A percentile compares a stretch with the other conserved stretches of the same genome.
Conservation (phyloP, 2,329 filamentous ascomycete genomes). For the Lasiodiplodia hormozganensis region DNA sequence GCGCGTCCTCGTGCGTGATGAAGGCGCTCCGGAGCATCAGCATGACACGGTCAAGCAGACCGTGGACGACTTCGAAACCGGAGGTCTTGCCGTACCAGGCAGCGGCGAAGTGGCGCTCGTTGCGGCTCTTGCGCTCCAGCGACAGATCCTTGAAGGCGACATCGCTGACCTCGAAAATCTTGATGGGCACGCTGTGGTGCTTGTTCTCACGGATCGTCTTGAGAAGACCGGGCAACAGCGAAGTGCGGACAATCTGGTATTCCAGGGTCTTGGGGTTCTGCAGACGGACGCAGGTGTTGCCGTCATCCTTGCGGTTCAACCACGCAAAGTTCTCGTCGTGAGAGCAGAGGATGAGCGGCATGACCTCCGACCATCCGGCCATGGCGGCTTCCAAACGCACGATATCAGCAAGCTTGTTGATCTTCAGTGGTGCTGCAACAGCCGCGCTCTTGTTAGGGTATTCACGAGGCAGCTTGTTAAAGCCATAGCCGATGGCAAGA, state of each 20-base stretch:
- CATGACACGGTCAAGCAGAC: constrained; percentile 89
- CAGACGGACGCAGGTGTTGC: constrained; percentile 80
- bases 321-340: constrained; percentile 98
- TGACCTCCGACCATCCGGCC: constrained; percentile 94
- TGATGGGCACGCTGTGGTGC: constrained; percentile 84
- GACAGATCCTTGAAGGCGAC: constrained; percentile 87
- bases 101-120: constrained; percentile 95
- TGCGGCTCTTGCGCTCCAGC: constrained; percentile 84
- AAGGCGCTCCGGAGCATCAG: constrained; percentile 88
- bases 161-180: constrained; percentile 90
- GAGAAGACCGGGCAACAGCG: constrained; percentile 81
- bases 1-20: constrained; percentile 73
- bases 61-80: constrained; percentile 95
- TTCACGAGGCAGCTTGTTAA: constrained; percentile 90
- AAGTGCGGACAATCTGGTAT: constrained; percentile 92
- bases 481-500: constrained; percentile 93
- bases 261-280: constrained; percentile 93
- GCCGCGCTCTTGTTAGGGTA: constrained; percentile 87
- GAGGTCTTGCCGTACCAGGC: constrained; percentile 93
- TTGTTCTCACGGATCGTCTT: constrained; percentile 97
- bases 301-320: constrained; percentile 89
- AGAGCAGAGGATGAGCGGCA: constrained; percentile 95
- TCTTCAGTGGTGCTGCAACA: constrained; percentile 81
- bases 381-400: constrained; percentile 88
- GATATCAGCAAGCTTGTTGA: constrained; percentile 96